Percentiles rank a stretch among this genome's conserved stretches.
These are phyloP conservation scores for Centaurea solstitialis DNA, from an alignment of 129 eudicot species.

Conservation along the genomic window DNA sequence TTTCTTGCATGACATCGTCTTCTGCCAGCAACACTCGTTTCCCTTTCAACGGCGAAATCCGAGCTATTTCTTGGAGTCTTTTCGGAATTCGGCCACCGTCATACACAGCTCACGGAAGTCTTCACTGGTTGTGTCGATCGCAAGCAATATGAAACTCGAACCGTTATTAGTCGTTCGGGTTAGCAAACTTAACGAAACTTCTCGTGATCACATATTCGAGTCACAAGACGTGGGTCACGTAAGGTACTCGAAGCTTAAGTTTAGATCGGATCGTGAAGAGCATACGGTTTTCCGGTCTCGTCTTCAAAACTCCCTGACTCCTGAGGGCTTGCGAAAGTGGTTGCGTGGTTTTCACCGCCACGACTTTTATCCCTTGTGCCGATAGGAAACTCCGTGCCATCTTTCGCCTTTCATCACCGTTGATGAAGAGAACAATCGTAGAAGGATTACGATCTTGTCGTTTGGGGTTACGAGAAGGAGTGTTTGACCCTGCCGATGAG, in stretches of 20 bases:
- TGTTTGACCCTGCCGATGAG: conserved; percentile 20
- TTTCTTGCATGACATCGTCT: conserved; percentile 30
- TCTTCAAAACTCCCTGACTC: conserved; percentile 39
- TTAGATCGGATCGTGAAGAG: conserved; percentile 35
- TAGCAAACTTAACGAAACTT: conserved; percentile 46
- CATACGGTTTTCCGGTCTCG: neutral
- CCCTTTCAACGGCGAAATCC: conserved; percentile 28
- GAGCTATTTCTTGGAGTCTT: conserved; percentile 28
- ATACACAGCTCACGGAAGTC: conserved; percentile 48
- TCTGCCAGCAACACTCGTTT: conserved; percentile 47
- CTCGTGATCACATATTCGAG: conserved; percentile 37
- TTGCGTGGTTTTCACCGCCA: conserved; percentile 26
- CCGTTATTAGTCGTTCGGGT: neutral
- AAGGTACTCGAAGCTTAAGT: conserved; percentile 18
- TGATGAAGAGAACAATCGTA: conserved; percentile 36
- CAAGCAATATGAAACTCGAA: conserved; percentile 41
- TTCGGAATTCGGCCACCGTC: conserved; percentile 63
- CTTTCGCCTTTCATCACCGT: conserved; percentile 41
- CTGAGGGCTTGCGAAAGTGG: conserved; percentile 44
- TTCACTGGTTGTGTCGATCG: conserved; percentile 52
- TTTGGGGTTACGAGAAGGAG: conserved; percentile 25
- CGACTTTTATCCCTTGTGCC: conserved; percentile 50
- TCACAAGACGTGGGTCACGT: conserved; percentile 2
- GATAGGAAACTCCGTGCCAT: conserved; percentile 38
- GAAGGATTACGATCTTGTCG: neutral